Percentiles rank a stretch among this genome's conserved stretches.
Conservation (phyloP, 495 filamentous ascomycete genomes). For the Lentithecium fluviatile region DNA sequence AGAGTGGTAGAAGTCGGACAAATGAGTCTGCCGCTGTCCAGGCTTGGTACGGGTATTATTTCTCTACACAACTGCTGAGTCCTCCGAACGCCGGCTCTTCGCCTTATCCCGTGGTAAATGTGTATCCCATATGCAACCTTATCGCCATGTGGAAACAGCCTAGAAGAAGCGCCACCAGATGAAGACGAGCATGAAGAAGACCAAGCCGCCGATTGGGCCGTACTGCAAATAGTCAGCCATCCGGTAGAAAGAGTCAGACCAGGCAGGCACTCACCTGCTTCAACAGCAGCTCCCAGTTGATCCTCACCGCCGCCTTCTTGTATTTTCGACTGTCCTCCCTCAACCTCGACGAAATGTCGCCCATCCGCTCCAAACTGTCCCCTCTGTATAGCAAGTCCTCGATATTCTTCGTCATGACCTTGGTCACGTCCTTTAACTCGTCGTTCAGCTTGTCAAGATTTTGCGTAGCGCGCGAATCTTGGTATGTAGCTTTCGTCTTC, state of each 20-base stretch:
- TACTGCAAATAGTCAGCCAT: constrained; percentile 55
- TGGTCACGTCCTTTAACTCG: constrained; percentile 94
- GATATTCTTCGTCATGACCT: constrained; percentile 99
- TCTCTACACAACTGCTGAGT: too few species aligned
- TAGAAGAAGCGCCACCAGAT: constrained; percentile 93
- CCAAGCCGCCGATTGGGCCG: constrained; percentile 79
- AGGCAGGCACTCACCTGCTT: constrained; percentile 65
- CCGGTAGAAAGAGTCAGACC: not conserved
- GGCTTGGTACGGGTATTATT: too few species aligned
- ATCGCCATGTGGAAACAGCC: not conserved
- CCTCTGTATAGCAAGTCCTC: constrained; percentile 95
- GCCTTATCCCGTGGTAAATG: not conserved
- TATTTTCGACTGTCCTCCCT: constrained; percentile 95
- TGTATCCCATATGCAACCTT: constrained; percentile 1
- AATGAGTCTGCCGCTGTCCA: too few species aligned
- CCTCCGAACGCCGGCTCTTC: not conserved
- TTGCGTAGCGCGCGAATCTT: constrained; percentile 80
- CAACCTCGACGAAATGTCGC: constrained; percentile 81
- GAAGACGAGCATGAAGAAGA: constrained; percentile 75
- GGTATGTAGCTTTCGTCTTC: constrained; percentile 89
- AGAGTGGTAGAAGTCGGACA: too few species aligned
- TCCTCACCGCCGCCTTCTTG: constrained; percentile 83
- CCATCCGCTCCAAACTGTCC: constrained; percentile 96
- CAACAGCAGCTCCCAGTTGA: constrained; percentile 95
- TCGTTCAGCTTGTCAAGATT: constrained; percentile 91